A percentile compares a stretch with the other conserved stretches of the same genome.
phyloP scores from a whole-genome alignment of 345 rosid genomes.

The Euphorbia peplus region DNA sequence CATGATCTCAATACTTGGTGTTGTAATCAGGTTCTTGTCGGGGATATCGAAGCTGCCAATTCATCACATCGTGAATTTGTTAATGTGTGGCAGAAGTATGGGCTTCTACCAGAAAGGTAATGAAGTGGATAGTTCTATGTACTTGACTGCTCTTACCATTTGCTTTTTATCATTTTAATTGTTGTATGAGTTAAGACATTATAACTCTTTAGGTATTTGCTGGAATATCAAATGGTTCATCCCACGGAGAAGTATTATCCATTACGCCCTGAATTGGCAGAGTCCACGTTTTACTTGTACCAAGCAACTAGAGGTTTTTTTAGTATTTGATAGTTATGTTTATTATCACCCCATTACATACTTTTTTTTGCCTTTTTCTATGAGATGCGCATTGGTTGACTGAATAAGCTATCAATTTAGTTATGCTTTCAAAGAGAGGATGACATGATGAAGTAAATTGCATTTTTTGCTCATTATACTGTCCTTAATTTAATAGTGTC shows the following conservation, averaged over 20 bases:
- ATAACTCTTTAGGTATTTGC: conserved; percentile 53
- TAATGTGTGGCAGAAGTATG: conserved; percentile 81
- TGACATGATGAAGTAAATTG: not conserved
- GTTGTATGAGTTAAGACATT: conserved; percentile 16
- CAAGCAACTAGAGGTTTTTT: conserved; percentile 91
- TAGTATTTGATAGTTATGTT: not conserved
- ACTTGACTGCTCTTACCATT: not conserved
- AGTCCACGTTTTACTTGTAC: conserved; percentile 92
- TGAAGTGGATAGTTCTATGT: not conserved
- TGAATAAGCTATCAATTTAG: not conserved
- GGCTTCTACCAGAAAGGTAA: conserved; percentile 87
- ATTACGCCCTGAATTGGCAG: conserved; percentile 90
- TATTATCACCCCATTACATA: not conserved
- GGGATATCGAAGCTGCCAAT: conserved; percentile 92
- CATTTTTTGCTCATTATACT: not conserved
- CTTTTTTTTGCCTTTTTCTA: not conserved
- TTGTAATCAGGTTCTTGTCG: conserved; percentile 75
- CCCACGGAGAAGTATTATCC: conserved; percentile 98
- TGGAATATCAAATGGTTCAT: conserved; percentile 83
- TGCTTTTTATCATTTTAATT: conserved; percentile 4
- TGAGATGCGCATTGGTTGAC: not conserved
- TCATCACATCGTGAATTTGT: conserved; percentile 84
- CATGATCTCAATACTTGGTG: conserved; percentile 28
- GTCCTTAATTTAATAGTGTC: not conserved
- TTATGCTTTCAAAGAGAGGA: not conserved